These are phyloP conservation scores for Solanum hybrid DNA, from an alignment of 305 asterid species.

Conservation along the genomic window DNA sequence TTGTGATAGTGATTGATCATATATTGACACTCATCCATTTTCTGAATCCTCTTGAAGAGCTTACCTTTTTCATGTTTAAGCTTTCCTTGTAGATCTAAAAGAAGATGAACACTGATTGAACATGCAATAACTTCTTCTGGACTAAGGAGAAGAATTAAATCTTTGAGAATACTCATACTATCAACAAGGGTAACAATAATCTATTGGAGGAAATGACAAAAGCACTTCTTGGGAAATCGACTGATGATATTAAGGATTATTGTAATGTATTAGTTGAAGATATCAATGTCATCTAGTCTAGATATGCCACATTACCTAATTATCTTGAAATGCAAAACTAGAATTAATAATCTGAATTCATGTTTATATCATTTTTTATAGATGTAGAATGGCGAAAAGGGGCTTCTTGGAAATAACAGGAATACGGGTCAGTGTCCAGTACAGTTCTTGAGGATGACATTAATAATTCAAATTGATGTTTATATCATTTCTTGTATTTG, in stretches of 20 bases:
- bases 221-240: slow-evolving; percentile 10
- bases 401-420: slow-evolving; percentile 19
- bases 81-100: no score
- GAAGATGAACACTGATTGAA: background rate
- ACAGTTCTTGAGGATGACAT: background rate
- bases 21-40: no score
- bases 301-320: slow-evolving; percentile 12
- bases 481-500: background rate
- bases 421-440: slow-evolving; percentile 13
- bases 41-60: no score
- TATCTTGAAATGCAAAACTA: background rate
- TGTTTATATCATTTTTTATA: no score
- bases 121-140: slow-evolving; percentile 17
- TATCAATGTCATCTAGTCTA: slow-evolving; percentile 12
- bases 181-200: background rate
- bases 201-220: background rate
- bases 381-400: slow-evolving; percentile 1
- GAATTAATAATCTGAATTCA: background rate
- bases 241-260: slow-evolving; percentile 14
- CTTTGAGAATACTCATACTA: slow-evolving; percentile 18
- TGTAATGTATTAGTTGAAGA: slow-evolving; percentile 8
- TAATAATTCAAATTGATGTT: background rate
- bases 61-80: no score
- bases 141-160: slow-evolving; percentile 19
- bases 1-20: background rate